phyloP scores from a whole-genome alignment of 2,329 filamentous ascomycete genomes.

The Fusarium sp. region DNA sequence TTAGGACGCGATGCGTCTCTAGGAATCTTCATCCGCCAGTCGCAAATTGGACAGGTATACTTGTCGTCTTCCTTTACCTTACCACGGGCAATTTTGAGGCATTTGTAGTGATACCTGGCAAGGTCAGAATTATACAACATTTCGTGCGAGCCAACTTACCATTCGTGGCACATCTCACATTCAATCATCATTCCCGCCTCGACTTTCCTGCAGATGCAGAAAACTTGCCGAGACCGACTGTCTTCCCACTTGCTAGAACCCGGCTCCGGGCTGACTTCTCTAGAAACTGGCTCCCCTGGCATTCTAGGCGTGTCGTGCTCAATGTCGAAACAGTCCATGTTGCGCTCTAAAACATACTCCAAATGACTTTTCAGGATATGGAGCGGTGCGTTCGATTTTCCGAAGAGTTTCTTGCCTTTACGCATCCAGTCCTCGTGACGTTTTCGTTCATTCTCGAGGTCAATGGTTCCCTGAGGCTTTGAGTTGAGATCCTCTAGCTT shows the following conservation, averaged over 20 bases:
- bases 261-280: constrained; percentile 76
- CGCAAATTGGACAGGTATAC: constrained; percentile 97
- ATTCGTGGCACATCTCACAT: constrained; percentile 97
- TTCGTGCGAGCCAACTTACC: constrained; percentile 67
- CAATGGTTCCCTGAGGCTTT: constrained; percentile 89
- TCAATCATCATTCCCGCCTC: constrained; percentile 99
- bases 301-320: constrained; percentile 85
- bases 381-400: constrained; percentile 95
- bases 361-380: constrained; percentile 97
- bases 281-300: constrained; percentile 91
- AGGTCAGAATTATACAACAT: constrained; percentile 7
- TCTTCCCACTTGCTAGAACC: constrained; percentile 70
- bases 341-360: constrained; percentile 91
- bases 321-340: constrained; percentile 91
- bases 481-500: constrained; percentile 90
- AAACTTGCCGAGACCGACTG: constrained; percentile 80
- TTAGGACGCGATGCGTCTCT: constrained; percentile 96
- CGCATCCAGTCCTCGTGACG: constrained; percentile 99
- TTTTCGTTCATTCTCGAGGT: constrained; percentile 94
- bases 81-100: constrained; percentile 94
- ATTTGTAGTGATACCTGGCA: constrained; percentile 93
- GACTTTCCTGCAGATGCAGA: constrained; percentile 93
- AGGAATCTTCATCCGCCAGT: constrained; percentile 96
- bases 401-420: constrained; percentile 96
- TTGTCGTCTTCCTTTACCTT: constrained; percentile 99